A percentile compares a stretch with the other conserved stretches of the same genome.
Conservation (phyloP, 2,329 filamentous ascomycete species). For the Biscogniauxia sp. region DNA sequence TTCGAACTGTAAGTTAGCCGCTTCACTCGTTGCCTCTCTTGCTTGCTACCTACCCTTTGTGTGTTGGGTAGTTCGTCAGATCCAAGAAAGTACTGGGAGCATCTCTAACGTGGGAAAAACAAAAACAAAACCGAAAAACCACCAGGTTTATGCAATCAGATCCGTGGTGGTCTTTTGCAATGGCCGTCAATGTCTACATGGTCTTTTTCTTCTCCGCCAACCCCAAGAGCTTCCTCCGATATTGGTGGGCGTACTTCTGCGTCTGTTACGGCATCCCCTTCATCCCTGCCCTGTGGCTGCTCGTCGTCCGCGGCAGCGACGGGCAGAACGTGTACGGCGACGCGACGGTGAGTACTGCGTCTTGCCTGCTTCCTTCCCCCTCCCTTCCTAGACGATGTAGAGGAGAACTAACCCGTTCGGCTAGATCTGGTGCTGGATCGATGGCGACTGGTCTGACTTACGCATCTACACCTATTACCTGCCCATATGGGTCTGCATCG, state of each 20-base stretch:
- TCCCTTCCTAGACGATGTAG: too few relatives aligned
- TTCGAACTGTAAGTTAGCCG: slow-evolving; percentile 61
- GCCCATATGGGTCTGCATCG: slow-evolving; percentile 59
- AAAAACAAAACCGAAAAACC: too few relatives aligned
- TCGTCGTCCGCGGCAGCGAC: slow-evolving; percentile 49
- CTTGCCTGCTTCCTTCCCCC: too few relatives aligned
- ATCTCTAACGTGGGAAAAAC: too few relatives aligned
- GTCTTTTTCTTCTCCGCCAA: slow-evolving; percentile 61
- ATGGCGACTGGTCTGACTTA: slow-evolving; percentile 50
- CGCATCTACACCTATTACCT: slow-evolving; percentile 62
- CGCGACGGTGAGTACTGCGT: slow-evolving; percentile 47
- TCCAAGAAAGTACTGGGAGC: too few relatives aligned
- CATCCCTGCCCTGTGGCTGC: slow-evolving; percentile 62
- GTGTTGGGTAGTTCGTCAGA: too few relatives aligned
- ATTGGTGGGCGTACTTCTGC: slow-evolving; percentile 66
- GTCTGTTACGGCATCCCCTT: slow-evolving; percentile 72
- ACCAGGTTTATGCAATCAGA: slow-evolving; percentile 74
- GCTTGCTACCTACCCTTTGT: background rate
- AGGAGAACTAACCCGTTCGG: slow-evolving; percentile 9
- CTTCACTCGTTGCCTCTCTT: too few relatives aligned
- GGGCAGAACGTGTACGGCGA: slow-evolving; percentile 51
- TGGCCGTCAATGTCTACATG: slow-evolving; percentile 79
- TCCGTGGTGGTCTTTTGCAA: slow-evolving; percentile 74
- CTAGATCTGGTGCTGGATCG: slow-evolving; percentile 64
- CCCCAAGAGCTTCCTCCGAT: slow-evolving; percentile 67